These are phyloP conservation scores for Leccinellum albellum DNA, from an alignment of 768 basidiomycete genomes.

Conservation along the genomic window DNA sequence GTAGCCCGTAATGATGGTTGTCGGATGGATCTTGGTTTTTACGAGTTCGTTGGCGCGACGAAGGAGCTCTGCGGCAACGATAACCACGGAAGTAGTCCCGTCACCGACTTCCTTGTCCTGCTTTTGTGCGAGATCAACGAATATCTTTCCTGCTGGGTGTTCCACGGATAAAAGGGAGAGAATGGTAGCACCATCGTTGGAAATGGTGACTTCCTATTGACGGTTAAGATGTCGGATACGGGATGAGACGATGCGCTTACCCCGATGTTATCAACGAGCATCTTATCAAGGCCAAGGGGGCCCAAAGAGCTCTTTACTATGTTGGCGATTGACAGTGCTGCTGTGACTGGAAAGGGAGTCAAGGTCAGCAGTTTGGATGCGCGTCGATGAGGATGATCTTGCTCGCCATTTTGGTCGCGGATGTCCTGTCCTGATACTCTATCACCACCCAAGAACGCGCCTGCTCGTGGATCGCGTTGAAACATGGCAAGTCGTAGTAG, in stretches of 20 bases:
- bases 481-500: constrained; percentile 49
- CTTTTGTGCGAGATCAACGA: constrained; percentile 97
- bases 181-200: constrained; percentile 99
- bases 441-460: constrained; percentile 91
- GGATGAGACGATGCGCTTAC: constrained; percentile 42
- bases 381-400: not conserved
- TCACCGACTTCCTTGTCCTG: constrained; percentile 99
- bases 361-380: not conserved
- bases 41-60: constrained; percentile 97
- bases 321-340: constrained; percentile 95
- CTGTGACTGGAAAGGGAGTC: constrained; percentile 60
- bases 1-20: constrained; percentile 98
- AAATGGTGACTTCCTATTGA: constrained; percentile 93
- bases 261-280: constrained; percentile 97
- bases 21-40: constrained; percentile 97
- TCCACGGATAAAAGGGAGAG: constrained; percentile 90
- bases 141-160: constrained; percentile 95
- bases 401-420: constrained; percentile 89
- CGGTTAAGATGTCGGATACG: constrained; percentile 7
- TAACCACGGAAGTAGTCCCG: constrained; percentile 97
- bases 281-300: constrained; percentile 92
- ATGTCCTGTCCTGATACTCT: constrained; percentile 94
- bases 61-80: constrained; percentile 95
- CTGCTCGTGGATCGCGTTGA: constrained; percentile 88
- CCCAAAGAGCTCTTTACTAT: constrained; percentile 95